These are phyloP conservation scores for Turritis glabra DNA, from an alignment of 345 rosid species.

Conservation along the genomic window DNA sequence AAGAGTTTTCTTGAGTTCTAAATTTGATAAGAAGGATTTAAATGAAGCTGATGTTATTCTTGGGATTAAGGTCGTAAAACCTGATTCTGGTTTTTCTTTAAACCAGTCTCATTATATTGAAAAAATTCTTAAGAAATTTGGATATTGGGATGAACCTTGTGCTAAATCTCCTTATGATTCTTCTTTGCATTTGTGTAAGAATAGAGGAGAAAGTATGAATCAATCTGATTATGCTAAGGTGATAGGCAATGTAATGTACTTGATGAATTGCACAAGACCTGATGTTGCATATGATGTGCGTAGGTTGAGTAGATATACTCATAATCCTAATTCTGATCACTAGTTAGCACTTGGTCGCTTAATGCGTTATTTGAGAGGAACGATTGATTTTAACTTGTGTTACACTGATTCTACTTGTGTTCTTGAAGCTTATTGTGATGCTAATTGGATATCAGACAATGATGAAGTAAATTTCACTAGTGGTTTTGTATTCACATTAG, in stretches of 20 bases:
- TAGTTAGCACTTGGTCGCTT: neutral
- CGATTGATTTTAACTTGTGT: neutral
- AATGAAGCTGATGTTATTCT: neutral
- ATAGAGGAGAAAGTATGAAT: neutral
- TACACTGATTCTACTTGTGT: neutral
- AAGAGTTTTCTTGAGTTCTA: neutral
- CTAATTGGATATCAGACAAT: too few relatives aligned
- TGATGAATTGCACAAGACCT: conserved; percentile 5
- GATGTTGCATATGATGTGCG: neutral
- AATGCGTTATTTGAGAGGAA: neutral
- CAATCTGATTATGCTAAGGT: neutral
- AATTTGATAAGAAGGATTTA: neutral
- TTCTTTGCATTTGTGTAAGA: too few relatives aligned
- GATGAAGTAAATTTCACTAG: too few relatives aligned
- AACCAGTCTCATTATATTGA: neutral
- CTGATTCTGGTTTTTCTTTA: neutral
- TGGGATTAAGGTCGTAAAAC: neutral
- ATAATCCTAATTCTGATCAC: neutral
- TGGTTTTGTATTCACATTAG: too few relatives aligned
- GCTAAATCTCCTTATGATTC: too few relatives aligned
- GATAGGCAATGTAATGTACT: neutral
- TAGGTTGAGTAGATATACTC: neutral
- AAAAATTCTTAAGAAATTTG: neutral
- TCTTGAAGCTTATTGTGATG: neutral
- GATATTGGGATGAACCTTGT: too few relatives aligned